Evolutionary conservation across 108 stramenopile species (phyloP), one percentile per base, ranked within the genome.

Genomic region (Schizochytrium sp.): DNA sequence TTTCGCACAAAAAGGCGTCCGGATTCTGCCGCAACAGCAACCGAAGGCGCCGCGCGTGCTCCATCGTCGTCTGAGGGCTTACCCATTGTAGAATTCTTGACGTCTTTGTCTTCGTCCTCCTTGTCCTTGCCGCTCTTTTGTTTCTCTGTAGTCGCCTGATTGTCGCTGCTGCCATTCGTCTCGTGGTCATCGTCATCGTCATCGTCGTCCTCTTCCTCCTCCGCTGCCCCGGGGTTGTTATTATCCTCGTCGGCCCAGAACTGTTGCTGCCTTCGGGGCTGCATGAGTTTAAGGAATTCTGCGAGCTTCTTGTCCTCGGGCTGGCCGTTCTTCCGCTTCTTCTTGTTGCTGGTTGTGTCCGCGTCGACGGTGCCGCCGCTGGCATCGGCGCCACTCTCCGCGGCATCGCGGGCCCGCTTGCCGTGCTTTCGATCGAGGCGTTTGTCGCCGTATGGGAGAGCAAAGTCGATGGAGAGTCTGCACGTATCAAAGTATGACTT

Each of bases 1-100:
- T 99, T 99, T 44, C 97, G 90, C 23, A 99, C 93, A 91, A 98
- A 99, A 55, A 99, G 91, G 44, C 98, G 53, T 5, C 88, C 92
- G 21, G 43, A 60, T 5, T 88, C 91, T 10, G 12, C 72, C 4
- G 58, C 91, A 5, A 41, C 58, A 5, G 29, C 72, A 34, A 41
- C 5, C 21, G 34, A 16, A 5, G 21, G 58, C 63, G 83, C 47
- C 43, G 44, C 48, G n/a, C 48, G 45, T 53, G 44, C 43, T 87
- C 87, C 43, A 87, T 58, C 91, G 48, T 91, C 88, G 28, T 34
- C 34, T 2, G 34, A 34, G 34, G 34, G 34, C 34, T 34, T 34
- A 83, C 89, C 51, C 21, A 19, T 12, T 48, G 57, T 0, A 91
- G 60, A 28, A 41, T 5, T 8, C 16, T 34, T 34, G 34, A 34